Percentiles rank a stretch among this genome's conserved stretches.
These are phyloP conservation scores for Tylopilus felleus DNA, from an alignment of 768 basidiomycete species.

Conservation along the genomic window DNA sequence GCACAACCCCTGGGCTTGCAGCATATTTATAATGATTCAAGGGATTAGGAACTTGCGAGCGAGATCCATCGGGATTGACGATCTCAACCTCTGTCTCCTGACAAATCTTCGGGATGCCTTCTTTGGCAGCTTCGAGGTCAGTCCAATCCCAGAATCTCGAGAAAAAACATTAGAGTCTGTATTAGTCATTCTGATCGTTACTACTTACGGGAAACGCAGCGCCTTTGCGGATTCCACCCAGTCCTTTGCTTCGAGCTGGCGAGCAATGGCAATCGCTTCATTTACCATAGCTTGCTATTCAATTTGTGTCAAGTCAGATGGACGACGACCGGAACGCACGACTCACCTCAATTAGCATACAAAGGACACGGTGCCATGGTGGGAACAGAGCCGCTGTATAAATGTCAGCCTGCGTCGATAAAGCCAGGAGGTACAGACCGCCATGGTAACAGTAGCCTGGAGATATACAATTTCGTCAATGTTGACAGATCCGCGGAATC, in stretches of 20 bases:
- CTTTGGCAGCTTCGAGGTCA: not conserved
- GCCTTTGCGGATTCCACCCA: conserved; percentile 13
- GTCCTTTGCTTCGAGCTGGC: not conserved
- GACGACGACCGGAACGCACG: not conserved
- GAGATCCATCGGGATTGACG: not conserved
- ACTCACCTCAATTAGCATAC: conserved; percentile 15
- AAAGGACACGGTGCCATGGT: conserved; percentile 17
- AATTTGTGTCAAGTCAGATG: no score
- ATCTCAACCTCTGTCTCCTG: not conserved
- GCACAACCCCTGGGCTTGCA: not conserved
- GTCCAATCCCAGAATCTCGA: conserved; percentile 21
- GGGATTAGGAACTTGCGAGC: conserved; percentile 1
- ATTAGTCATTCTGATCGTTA: not conserved
- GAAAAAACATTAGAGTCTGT: not conserved
- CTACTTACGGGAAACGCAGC: conserved; percentile 21
- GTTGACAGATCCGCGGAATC: no score
- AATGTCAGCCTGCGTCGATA: not conserved
- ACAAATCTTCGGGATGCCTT: conserved; percentile 4
- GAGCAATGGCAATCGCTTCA: conserved; percentile 14
- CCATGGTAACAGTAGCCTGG: conserved; percentile 22
- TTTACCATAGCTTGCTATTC: conserved; percentile 18
- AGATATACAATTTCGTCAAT: conserved; percentile 1
- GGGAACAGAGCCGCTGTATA: conserved; percentile 20
- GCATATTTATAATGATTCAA: conserved; percentile 15
- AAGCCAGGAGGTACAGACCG: not conserved